These are phyloP conservation scores for Yamadazyma epiphylla DNA, from an alignment of 1,139 yeast species.

Conservation along the genomic window DNA sequence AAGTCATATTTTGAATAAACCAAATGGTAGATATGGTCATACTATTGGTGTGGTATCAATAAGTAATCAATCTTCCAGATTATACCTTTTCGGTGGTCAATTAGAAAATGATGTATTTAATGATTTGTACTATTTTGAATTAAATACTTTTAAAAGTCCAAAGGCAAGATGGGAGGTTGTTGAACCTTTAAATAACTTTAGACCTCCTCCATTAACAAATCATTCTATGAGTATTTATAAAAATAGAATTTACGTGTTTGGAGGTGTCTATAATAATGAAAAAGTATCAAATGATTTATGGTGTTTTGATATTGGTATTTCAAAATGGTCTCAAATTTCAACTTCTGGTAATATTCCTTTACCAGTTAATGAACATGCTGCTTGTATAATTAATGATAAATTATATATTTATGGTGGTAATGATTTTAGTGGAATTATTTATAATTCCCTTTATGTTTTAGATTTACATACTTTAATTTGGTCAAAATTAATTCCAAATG, in stretches of 20 bases:
- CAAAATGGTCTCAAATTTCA: conserved; percentile 60
- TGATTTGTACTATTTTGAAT: conserved; percentile 82
- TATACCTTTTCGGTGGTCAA: conserved; percentile 94
- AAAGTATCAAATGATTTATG: conserved; percentile 76
- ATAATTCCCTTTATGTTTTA: conserved; percentile 69
- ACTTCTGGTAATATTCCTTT: conserved; percentile 66
- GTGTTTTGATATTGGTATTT: conserved; percentile 68
- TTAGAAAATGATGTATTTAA: conserved; percentile 82
- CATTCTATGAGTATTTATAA: conserved; percentile 84
- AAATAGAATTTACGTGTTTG: conserved; percentile 75
- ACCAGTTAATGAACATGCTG: conserved; percentile 90
- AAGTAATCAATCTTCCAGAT: conserved; percentile 62
- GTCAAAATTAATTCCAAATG: conserved; percentile 55
- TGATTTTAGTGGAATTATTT: conserved; percentile 67
- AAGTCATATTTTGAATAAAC: conserved; percentile 74
- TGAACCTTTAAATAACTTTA: conserved; percentile 48
- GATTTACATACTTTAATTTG: conserved; percentile 71
- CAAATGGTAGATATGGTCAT: conserved; percentile 93
- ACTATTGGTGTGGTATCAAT: conserved; percentile 61
- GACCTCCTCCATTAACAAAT: conserved; percentile 90
- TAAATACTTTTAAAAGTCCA: conserved; percentile 82
- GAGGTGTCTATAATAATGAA: conserved; percentile 87
- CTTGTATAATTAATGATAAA: conserved; percentile 73
- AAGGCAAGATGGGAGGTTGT: conserved; percentile 81
- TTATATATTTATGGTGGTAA: conserved; percentile 92